Evolutionary conservation across 768 basidiomycete species (phyloP), one percentile per base, ranked within the genome.

Genomic region (Gloeostereum incarnatum): DNA sequence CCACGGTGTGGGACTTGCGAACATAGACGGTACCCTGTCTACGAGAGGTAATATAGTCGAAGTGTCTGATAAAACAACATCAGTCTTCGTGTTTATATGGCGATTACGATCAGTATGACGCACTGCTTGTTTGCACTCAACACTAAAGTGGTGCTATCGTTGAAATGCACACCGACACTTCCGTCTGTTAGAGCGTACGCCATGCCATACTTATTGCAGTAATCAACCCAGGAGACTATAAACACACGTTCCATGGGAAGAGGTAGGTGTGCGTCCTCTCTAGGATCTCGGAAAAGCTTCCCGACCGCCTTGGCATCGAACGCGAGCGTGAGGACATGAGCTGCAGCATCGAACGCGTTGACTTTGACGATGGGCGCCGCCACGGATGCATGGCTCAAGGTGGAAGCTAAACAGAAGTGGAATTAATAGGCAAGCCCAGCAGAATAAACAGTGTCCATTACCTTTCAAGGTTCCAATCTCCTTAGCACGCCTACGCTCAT

Each of bases 151-250:
- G 91, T 89, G 54, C 85, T 90, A 56, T 99, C 96, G 51, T 97
- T 98, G 65, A 96, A 99, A 60, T 97, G 81, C 16, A 97, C 89
- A 4, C 91, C 90, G 32, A 97, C 81, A 16, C 86, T 85, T 3
- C 94, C 92, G 52, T 99, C 92, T 14, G 91, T 94, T 52, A 98
- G 66, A 3, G 91, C 90, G 57, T 96, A 98, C 1, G 94, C 96
- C 88, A 97, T 98, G n/a, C 94, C 96, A 59, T 97, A 99, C 68
- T 97, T 97, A 60, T 92, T 89, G 56, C 90, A 94, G 54, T 98
- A 98, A 58, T 98, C 96, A 29, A 98, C 85, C 96, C 96, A 98
- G n/a, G 87, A 88, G 2, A 86, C 88, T 45, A 99, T 91, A 61
- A 97, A 98, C 31, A 94, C 83, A 37, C 71, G 71, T 41, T 89